Evolutionary conservation across 2,329 filamentous ascomycete genomes (phyloP).

Genomic region (Geoglossum cookeanum): DNA sequence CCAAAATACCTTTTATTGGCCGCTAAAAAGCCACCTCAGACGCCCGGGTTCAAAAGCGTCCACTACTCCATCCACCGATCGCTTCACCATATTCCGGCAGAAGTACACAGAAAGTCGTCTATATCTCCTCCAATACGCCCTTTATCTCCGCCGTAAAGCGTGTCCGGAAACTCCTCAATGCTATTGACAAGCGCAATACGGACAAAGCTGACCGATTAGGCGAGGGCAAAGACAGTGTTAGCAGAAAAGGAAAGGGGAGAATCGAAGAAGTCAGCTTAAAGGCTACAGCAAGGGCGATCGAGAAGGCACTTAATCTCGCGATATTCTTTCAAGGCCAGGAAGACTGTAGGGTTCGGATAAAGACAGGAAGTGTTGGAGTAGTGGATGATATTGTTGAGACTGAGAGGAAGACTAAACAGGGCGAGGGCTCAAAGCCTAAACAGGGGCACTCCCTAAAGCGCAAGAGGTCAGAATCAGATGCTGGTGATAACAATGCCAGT

Average conservation of each 20-base stretch:
- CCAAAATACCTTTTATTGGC: background rate
- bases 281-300: constrained; percentile 47
- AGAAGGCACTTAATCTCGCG: constrained; percentile 41
- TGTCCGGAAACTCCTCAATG: constrained; percentile 41
- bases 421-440: background rate
- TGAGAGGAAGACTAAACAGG: background rate
- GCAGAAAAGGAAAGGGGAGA: constrained; percentile 13
- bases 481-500: constrained; percentile 8
- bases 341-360: constrained; percentile 38
- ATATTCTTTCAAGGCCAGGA: constrained; percentile 43
- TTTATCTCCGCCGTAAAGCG: constrained; percentile 51
- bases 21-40: constrained; percentile 17
- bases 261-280: constrained; percentile 38
- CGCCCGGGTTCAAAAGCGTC: constrained; percentile 32
- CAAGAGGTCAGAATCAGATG: constrained; percentile 2
- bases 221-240: constrained; percentile 11
- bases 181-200: constrained; percentile 32
- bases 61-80: constrained; percentile 36
- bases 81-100: constrained; percentile 33
- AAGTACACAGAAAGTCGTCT: constrained; percentile 36
- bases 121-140: constrained; percentile 43
- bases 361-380: constrained; percentile 43
- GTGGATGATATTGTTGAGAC: constrained; percentile 42
- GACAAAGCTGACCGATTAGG: constrained; percentile 20
- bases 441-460: constrained; percentile 6